Conservation (phyloP, 139 green algal species). For the Coelastrella sp. region DNA sequence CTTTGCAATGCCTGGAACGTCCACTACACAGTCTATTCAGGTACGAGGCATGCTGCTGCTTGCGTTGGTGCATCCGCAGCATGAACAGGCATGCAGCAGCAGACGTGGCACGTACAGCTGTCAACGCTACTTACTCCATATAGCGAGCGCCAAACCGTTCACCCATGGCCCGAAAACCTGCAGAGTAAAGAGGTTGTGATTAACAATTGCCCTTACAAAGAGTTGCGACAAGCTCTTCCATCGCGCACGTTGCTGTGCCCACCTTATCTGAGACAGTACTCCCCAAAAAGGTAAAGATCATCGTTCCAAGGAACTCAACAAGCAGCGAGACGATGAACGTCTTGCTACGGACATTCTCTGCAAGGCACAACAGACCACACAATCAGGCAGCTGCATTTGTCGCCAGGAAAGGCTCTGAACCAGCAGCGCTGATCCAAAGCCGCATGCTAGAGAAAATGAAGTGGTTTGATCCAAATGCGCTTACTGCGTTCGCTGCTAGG, state of each 20-base stretch:
- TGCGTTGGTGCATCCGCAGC: background rate
- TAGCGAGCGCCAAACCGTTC: constrained; percentile 34
- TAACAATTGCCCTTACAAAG: too few relatives aligned
- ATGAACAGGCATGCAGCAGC: background rate
- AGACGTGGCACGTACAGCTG: background rate
- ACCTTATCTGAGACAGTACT: constrained; percentile 39
- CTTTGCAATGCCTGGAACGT: too few relatives aligned
- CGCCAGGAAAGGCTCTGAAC: too few relatives aligned
- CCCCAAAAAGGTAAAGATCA: constrained; percentile 40
- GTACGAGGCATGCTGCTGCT: too few relatives aligned
- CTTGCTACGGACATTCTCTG: constrained; percentile 36
- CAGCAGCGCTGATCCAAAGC: too few relatives aligned
- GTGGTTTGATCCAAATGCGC: too few relatives aligned
- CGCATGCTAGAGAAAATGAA: too few relatives aligned
- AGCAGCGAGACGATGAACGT: constrained; percentile 42
- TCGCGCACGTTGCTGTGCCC: background rate
- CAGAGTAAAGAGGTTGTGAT: background rate
- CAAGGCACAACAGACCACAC: background rate
- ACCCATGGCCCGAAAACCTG: constrained; percentile 47
- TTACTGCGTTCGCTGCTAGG: too few relatives aligned
- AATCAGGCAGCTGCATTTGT: too few relatives aligned
- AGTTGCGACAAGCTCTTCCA: background rate
- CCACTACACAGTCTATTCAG: too few relatives aligned
- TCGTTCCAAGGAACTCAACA: constrained; percentile 38
- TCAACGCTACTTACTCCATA: constrained; percentile 25